These are phyloP conservation scores for Starmera caribaea DNA, from an alignment of 805 yeast genomes.

Conservation along the genomic window DNA sequence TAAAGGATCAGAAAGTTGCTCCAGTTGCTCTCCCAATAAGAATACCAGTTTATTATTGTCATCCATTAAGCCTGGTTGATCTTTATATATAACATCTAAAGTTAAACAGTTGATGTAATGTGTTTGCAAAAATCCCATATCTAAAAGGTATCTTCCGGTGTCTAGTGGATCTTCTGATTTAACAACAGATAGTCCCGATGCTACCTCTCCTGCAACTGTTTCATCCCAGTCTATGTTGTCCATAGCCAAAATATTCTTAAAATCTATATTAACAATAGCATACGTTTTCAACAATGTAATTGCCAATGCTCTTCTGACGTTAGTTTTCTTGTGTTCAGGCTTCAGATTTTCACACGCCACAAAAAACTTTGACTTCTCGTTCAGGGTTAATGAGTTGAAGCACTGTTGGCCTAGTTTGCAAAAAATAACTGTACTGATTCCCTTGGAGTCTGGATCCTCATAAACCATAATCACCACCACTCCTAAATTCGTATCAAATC, in stretches of 20 bases:
- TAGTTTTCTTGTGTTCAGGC: conserved; percentile 37
- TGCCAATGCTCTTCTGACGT: conserved; percentile 69
- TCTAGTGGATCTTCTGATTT: conserved; percentile 42
- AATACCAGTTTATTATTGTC: conserved; percentile 69
- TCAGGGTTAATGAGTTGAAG: conserved; percentile 48
- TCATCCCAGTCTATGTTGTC: conserved; percentile 54
- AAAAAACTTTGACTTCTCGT: conserved; percentile 55
- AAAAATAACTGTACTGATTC: conserved; percentile 44
- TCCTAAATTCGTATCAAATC: conserved; percentile 36
- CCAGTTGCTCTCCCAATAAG: conserved; percentile 75
- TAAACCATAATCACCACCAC: conserved; percentile 40
- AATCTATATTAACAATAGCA: conserved; percentile 36
- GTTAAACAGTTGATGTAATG: conserved; percentile 39
- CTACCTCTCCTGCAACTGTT: conserved; percentile 73
- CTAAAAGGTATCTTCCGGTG: conserved; percentile 47
- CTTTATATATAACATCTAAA: conserved; percentile 69
- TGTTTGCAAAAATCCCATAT: conserved; percentile 48
- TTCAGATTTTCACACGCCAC: conserved; percentile 70
- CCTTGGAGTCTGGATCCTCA: conserved; percentile 33
- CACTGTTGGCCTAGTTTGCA: conserved; percentile 61
- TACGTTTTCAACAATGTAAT: conserved; percentile 61
- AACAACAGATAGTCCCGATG: conserved; percentile 52
- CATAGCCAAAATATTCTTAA: neutral
- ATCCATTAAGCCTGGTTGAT: conserved; percentile 40
- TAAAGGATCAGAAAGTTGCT: conserved; percentile 81